These are phyloP conservation scores for Zea luxurians DNA, from an alignment of 176 grass and related monocot genomes.

Conservation along the genomic window DNA sequence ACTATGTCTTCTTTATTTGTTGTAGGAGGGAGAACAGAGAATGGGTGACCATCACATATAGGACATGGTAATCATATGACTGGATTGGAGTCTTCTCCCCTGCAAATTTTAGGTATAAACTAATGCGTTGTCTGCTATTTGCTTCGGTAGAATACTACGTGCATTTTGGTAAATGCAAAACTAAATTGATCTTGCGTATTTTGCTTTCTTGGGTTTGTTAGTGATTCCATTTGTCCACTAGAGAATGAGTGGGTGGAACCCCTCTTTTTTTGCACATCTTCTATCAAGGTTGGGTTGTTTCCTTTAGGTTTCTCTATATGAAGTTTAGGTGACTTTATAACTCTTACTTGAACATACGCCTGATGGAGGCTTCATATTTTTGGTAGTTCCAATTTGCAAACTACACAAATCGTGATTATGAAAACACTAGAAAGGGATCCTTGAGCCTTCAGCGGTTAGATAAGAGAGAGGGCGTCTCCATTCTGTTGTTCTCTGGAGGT, in stretches of 20 bases:
- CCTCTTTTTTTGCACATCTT: constrained; percentile 79
- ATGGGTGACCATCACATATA: constrained; percentile 74
- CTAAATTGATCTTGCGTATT: constrained; percentile 10
- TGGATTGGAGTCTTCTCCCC: constrained; percentile 98
- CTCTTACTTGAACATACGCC: not conserved
- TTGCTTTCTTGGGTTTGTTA: constrained; percentile 34
- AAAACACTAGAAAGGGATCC: constrained; percentile 59
- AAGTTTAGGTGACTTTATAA: not conserved
- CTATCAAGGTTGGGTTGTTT: constrained; percentile 69
- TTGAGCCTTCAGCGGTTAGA: constrained; percentile 88
- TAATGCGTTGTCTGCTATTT: not conserved
- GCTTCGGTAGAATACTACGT: no score
- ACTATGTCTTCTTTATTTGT: constrained; percentile 15
- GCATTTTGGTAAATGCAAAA: not conserved
- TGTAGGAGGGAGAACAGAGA: constrained; percentile 66
- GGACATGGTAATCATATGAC: constrained; percentile 62
- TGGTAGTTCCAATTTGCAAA: constrained; percentile 88
- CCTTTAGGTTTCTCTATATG: not conserved
- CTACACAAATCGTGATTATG: constrained; percentile 52
- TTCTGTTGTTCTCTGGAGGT: constrained; percentile 83
- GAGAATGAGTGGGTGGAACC: constrained; percentile 65
- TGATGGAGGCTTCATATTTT: constrained; percentile 37
- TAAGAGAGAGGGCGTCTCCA: constrained; percentile 82
- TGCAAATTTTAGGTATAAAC: constrained; percentile 77
- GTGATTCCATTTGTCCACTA: constrained; percentile 58